These are phyloP conservation scores for Mycosphaerella sp. DNA, from an alignment of 2,329 filamentous ascomycete species.

Conservation along the genomic window DNA sequence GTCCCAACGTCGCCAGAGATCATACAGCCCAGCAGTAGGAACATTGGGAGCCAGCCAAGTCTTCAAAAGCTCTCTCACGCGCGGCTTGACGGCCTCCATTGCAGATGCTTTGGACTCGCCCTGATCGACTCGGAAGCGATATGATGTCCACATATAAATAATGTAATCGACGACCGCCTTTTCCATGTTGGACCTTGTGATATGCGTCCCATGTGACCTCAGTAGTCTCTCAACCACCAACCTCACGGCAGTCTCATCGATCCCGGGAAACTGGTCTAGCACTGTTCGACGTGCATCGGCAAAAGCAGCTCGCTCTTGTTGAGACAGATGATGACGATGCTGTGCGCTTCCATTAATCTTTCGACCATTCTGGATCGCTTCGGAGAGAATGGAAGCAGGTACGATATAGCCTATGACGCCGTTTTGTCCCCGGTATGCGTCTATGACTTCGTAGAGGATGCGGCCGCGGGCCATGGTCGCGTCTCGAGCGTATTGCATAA, in stretches of 20 bases:
- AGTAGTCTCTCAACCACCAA: slow-evolving; percentile 8
- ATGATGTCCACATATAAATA: slow-evolving; percentile 13
- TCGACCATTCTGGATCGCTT: slow-evolving; percentile 6
- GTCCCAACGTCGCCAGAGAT: slow-evolving; percentile 9
- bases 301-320: background rate
- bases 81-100: slow-evolving; percentile 8
- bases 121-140: slow-evolving; percentile 7
- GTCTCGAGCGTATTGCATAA: slow-evolving; percentile 13
- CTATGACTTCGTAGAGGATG: slow-evolving; percentile 15
- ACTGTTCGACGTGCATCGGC: slow-evolving; percentile 5
- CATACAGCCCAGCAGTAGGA: background rate
- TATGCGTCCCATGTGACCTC: background rate
- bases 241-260: slow-evolving; percentile 8
- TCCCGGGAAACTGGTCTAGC: slow-evolving; percentile 13
- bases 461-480: slow-evolving; percentile 15
- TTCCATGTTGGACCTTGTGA: slow-evolving; percentile 8
- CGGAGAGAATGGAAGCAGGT: slow-evolving; percentile 2
- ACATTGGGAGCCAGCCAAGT: slow-evolving; percentile 8
- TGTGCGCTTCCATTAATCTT: background rate
- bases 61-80: slow-evolving; percentile 8
- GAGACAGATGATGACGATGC: background rate
- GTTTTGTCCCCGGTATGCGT: background rate
- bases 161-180: slow-evolving; percentile 13
- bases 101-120: slow-evolving; percentile 2
- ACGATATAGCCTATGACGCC: slow-evolving; percentile 12